A percentile compares a stretch with the other conserved stretches of the same genome.
Conservation (phyloP, 2,329 filamentous ascomycete species). For the Aspergillus pseudotamarii region DNA sequence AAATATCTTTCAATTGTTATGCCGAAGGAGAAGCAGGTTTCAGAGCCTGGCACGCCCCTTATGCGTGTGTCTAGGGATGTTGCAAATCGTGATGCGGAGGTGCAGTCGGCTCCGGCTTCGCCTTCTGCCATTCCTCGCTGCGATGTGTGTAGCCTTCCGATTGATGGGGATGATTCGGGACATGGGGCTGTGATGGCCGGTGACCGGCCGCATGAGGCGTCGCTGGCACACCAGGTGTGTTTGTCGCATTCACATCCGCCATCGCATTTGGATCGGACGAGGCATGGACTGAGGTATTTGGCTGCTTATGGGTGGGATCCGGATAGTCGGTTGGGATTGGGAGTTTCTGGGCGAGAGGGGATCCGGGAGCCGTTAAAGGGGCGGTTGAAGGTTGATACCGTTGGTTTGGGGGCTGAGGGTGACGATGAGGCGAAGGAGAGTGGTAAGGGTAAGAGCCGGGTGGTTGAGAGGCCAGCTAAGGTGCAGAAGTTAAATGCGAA, state of each 20-base stretch:
- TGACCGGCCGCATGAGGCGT: slow-evolving; percentile 50
- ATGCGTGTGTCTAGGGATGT: neutral
- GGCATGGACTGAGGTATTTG: slow-evolving; percentile 59
- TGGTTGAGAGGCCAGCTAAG: slow-evolving; percentile 42
- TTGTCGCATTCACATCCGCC: slow-evolving; percentile 60
- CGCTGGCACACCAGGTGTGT: slow-evolving; percentile 59
- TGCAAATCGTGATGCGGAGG: neutral
- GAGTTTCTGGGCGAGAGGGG: slow-evolving; percentile 67
- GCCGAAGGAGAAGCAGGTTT: slow-evolving; percentile 18
- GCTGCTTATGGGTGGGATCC: slow-evolving; percentile 63
- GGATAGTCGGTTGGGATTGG: slow-evolving; percentile 68
- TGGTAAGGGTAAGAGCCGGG: slow-evolving; percentile 29
- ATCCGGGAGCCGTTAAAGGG: slow-evolving; percentile 75
- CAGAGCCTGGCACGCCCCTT: slow-evolving; percentile 1
- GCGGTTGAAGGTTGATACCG: slow-evolving; percentile 70
- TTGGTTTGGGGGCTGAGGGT: slow-evolving; percentile 66
- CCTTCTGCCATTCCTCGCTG: slow-evolving; percentile 40
- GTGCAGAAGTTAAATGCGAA: slow-evolving; percentile 67
- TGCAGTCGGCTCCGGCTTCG: slow-evolving; percentile 17
- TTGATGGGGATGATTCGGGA: slow-evolving; percentile 27
- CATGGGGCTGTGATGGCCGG: neutral
- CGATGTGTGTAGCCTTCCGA: slow-evolving; percentile 63
- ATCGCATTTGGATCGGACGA: slow-evolving; percentile 59
- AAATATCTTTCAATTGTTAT: slow-evolving; percentile 53
- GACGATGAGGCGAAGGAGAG: slow-evolving; percentile 33